A percentile compares a stretch with the other conserved stretches of the same genome.
phyloP scores from a whole-genome alignment of 805 yeast species.

The Starmerella vitae region DNA sequence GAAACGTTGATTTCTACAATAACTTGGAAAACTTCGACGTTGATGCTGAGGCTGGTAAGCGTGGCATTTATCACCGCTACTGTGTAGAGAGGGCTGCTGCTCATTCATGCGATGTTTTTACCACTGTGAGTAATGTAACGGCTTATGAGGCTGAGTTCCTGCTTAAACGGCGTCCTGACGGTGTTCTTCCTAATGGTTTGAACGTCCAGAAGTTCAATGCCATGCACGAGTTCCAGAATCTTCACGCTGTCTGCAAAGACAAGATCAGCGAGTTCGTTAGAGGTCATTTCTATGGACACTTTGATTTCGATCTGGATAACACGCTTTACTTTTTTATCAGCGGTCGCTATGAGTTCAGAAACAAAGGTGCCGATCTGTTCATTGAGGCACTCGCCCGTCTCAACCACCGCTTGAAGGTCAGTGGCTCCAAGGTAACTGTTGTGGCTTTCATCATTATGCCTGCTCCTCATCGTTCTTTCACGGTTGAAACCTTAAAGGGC shows the following conservation, averaged over 20 bases:
- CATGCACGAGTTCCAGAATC: constrained; percentile 93
- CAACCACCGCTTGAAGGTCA: constrained; percentile 70
- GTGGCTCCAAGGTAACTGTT: constrained; percentile 77
- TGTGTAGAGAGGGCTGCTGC: constrained; percentile 95
- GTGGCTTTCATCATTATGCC: constrained; percentile 98
- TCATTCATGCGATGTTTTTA: constrained; percentile 90
- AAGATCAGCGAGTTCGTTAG: constrained; percentile 87
- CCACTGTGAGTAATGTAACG: constrained; percentile 95
- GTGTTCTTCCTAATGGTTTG: constrained; percentile 91
- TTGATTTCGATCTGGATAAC: constrained; percentile 86
- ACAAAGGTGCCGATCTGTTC: constrained; percentile 92
- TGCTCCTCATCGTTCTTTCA: constrained; percentile 82
- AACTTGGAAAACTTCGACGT: constrained; percentile 81
- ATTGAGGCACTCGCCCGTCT: constrained; percentile 86
- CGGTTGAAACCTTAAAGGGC: constrained; percentile 88
- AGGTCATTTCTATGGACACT: constrained; percentile 95
- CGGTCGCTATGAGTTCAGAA: constrained; percentile 92
- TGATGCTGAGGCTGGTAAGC: constrained; percentile 93
- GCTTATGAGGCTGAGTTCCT: constrained; percentile 89
- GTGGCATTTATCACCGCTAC: constrained; percentile 94
- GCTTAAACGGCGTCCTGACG: constrained; percentile 91
- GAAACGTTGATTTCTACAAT: constrained; percentile 90
- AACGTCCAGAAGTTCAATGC: constrained; percentile 94
- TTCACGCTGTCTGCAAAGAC: constrained; percentile 83
- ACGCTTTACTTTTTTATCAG: constrained; percentile 92